These are phyloP conservation scores for Sugiyamaella valdiviana DNA, from an alignment of 805 yeast species.

Conservation along the genomic window DNA sequence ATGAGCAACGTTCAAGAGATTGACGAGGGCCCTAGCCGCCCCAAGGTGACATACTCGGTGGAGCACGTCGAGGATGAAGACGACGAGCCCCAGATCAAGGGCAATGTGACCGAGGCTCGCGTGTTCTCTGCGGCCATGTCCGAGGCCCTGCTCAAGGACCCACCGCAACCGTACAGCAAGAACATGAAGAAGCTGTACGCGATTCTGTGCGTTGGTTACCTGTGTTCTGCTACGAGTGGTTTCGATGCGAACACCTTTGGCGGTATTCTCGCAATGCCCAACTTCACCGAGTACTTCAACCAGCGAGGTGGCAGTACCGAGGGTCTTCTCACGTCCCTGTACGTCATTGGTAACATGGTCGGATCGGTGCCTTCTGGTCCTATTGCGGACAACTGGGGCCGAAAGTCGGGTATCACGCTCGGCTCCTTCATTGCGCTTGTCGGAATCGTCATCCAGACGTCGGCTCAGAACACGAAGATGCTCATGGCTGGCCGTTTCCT, in stretches of 20 bases:
- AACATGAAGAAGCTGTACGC: conserved; percentile 7
- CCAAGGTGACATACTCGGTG: background rate
- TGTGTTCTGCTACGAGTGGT: conserved; percentile 11
- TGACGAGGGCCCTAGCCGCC: no score
- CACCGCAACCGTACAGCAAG: conserved; percentile 9
- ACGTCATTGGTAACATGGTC: conserved; percentile 6
- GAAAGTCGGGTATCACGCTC: conserved; percentile 5
- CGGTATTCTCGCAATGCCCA: conserved; percentile 8
- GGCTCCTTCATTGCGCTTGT: conserved; percentile 7
- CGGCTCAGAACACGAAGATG: conserved; percentile 2
- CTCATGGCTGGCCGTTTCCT: conserved; percentile 19
- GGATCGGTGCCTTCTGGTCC: conserved; percentile 9
- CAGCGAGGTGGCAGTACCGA: conserved; percentile 11
- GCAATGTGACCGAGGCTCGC: conserved; percentile 5
- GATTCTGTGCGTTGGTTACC: conserved; percentile 8
- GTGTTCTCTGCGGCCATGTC: conserved; percentile 12
- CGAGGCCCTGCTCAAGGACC: conserved; percentile 5
- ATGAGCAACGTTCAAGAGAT: background rate
- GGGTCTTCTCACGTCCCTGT: conserved; percentile 4
- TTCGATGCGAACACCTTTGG: conserved; percentile 13
- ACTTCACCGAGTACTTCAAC: conserved; percentile 9
- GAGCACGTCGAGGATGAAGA: conserved; percentile 1
- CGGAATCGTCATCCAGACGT: conserved; percentile 7
- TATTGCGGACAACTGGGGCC: conserved; percentile 9
- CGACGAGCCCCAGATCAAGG: conserved; percentile 1